Evolutionary conservation across 2,329 filamentous ascomycete genomes (phyloP).

Genomic region (Fusarium compactum): DNA sequence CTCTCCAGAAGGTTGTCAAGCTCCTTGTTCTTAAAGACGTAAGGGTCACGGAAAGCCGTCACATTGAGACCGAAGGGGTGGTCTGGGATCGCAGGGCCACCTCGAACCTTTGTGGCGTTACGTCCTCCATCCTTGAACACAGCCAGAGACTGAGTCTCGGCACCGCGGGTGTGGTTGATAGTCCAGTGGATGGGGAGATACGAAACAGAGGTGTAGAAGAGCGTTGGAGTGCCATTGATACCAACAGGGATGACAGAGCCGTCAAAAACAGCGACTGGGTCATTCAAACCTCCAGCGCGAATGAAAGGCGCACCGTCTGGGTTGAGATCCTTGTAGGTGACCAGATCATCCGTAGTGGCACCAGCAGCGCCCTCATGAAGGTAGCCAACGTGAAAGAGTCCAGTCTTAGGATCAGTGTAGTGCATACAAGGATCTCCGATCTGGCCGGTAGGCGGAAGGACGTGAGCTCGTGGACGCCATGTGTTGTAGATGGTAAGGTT

Average conservation of each 20-base stretch:
- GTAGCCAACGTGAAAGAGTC: slow-evolving; percentile 59
- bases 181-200: slow-evolving; percentile 61
- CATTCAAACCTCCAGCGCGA: slow-evolving; percentile 50
- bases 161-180: slow-evolving; percentile 58
- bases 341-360: slow-evolving; percentile 57
- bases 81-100: slow-evolving; percentile 38
- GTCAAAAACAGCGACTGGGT: slow-evolving; percentile 55
- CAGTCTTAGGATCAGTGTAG: slow-evolving; percentile 58
- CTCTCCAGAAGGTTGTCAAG: slow-evolving; percentile 37
- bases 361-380: slow-evolving; percentile 54
- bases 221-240: slow-evolving; percentile 57
- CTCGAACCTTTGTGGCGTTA: slow-evolving; percentile 42
- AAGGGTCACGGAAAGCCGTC: slow-evolving; percentile 44
- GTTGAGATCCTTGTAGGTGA: slow-evolving; percentile 55
- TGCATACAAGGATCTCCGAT: slow-evolving; percentile 60
- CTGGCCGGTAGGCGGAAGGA: slow-evolving; percentile 55
- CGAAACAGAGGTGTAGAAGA: slow-evolving; percentile 59
- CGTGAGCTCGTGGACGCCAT: slow-evolving; percentile 54
- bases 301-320: slow-evolving; percentile 58
- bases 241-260: slow-evolving; percentile 58
- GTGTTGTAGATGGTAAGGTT: slow-evolving; percentile 52
- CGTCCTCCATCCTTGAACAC: slow-evolving; percentile 54
- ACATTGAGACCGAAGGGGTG: slow-evolving; percentile 42
- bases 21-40: slow-evolving; percentile 39
- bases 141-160: slow-evolving; percentile 60